Percentiles rank a stretch among this genome's conserved stretches.
Conservation (phyloP, 495 filamentous ascomycete genomes). For the Penicillium lividum region DNA sequence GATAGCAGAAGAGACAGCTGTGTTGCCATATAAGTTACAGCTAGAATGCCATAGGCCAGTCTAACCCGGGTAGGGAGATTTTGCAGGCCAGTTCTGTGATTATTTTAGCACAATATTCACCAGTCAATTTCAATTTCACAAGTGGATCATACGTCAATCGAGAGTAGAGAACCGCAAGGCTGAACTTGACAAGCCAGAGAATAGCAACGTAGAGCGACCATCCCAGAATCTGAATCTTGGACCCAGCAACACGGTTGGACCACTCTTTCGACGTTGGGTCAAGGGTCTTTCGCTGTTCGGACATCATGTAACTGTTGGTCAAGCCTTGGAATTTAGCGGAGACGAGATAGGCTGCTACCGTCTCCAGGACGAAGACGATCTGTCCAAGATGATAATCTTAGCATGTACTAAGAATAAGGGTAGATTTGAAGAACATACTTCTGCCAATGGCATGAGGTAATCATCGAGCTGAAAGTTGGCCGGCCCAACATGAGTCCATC, state of each 20-base stretch:
- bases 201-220: slow-evolving; percentile 54
- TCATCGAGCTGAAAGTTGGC: slow-evolving; percentile 53
- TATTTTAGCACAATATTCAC: slow-evolving; percentile 2
- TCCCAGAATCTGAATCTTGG: slow-evolving; percentile 52
- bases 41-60: slow-evolving; percentile 48
- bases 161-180: slow-evolving; percentile 52
- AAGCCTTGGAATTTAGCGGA: slow-evolving; percentile 40
- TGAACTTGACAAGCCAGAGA: slow-evolving; percentile 54
- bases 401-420: neutral
- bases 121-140: neutral
- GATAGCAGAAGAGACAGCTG: slow-evolving; percentile 45
- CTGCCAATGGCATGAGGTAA: slow-evolving; percentile 57
- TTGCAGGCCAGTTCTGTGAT: slow-evolving; percentile 38
- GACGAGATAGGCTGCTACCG: slow-evolving; percentile 37
- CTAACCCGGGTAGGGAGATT: slow-evolving; percentile 43
- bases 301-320: slow-evolving; percentile 55
- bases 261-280: slow-evolving; percentile 44
- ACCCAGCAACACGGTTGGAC: slow-evolving; percentile 44
- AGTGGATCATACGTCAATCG: slow-evolving; percentile 48
- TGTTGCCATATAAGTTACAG: slow-evolving; percentile 46
- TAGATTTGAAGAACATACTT: slow-evolving; percentile 28
- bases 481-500: slow-evolving; percentile 48
- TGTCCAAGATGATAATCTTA: slow-evolving; percentile 5
- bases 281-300: slow-evolving; percentile 40
- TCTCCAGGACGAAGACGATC: slow-evolving; percentile 36